phyloP scores from a whole-genome alignment of 441 rosid species.

The Erodium moschatum region DNA sequence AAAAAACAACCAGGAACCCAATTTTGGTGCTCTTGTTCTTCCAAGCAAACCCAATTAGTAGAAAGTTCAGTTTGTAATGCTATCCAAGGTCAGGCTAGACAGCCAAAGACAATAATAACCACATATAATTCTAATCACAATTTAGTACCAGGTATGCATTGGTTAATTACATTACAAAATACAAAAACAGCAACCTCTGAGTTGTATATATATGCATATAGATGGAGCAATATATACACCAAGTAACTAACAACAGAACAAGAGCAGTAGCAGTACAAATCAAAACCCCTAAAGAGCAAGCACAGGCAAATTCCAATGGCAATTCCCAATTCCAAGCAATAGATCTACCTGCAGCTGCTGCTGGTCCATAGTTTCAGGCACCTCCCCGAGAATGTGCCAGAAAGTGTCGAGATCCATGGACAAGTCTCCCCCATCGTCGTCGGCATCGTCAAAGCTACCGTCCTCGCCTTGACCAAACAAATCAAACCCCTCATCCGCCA shows the following conservation, averaged over 20 bases:
- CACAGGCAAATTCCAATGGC: no score
- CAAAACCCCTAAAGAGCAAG: background rate
- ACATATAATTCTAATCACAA: background rate
- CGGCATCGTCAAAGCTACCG: slow-evolving; percentile 8
- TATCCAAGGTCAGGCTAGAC: background rate
- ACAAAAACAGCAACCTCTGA: background rate
- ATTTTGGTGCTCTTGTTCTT: background rate
- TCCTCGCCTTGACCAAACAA: background rate
- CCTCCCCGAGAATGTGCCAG: slow-evolving; percentile 34
- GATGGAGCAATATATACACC: background rate
- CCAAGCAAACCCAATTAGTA: background rate
- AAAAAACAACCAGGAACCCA: background rate
- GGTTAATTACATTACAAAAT: background rate
- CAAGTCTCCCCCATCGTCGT: slow-evolving; percentile 33
- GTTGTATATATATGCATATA: background rate
- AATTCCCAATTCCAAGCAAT: slow-evolving; percentile 10
- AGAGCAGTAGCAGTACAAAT: background rate
- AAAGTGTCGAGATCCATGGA: slow-evolving; percentile 41
- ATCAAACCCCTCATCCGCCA: slow-evolving; percentile 33
- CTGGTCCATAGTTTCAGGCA: slow-evolving; percentile 33
- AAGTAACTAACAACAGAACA: background rate
- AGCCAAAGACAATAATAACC: background rate
- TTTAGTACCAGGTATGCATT: background rate
- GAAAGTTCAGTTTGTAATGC: background rate
- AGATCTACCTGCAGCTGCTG: slow-evolving; percentile 24